Evolutionary conservation across 2,329 filamentous ascomycete species (phyloP), one percentile per base, ranked within the genome.

Genomic region (Aspergillus calidoustus): DNA sequence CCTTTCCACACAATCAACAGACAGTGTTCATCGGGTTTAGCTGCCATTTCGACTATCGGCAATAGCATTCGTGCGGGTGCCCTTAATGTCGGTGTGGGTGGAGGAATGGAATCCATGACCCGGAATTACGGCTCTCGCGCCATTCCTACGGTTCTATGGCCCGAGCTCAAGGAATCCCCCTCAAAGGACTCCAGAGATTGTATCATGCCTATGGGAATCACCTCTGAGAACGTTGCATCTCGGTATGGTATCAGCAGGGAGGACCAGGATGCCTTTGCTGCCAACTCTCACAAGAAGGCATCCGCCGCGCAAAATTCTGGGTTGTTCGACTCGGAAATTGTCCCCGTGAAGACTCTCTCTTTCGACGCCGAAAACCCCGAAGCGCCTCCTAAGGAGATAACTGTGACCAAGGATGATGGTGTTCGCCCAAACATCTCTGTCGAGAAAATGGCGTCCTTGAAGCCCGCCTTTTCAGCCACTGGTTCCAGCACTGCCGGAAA

Each of bases 101-200:
- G 91, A 2, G 93, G 93, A 31, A 97, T 96, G 91, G 93, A 97
- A 84, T 94, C 90, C 80, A 97, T 97, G 93, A 96, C 92, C 66
- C 82, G 90, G 67, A 97, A 97, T 79, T 97, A 97, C 78, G 93
- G 89, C 55, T 87, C 83, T 28, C 83, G 88, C 60, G 93, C 93
- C n/a, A 95, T 97, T 48, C 93, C 93, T 0, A 89, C 88, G 0
- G 86, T 92, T 65, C 78, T 92, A 11, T 97, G 92, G 92, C 88
- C 90, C 0, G 88, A 85, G 55, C 80, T 97, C 63, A 86, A 82
- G 69, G 84, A 89, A 1, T 88, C 84, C 3, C 77, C 80, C 1
- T 84, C 85, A 9, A 84, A 89, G 71, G 89, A 96, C 65, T 91
- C 91, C 3, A 81, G 85, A 47, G 93, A 97, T 75, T 97, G 93